Base-by-base conservation (phyloP, 805 yeast genomes). In the Naumovozyma baii region DNA sequence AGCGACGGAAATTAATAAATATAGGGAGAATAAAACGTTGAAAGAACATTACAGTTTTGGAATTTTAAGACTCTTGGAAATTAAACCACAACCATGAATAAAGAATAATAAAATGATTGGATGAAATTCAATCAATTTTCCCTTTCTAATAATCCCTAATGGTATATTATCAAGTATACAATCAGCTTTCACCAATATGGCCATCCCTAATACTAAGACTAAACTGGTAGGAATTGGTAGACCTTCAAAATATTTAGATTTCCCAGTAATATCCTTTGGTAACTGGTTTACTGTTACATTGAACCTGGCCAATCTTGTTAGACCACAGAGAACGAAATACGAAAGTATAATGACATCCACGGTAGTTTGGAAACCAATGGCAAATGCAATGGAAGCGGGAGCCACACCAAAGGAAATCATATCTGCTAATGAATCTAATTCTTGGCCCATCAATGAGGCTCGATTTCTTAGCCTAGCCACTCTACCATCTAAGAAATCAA, bases 401-500 rank as follows among this genome's bases (percentile, higher is more conserved):
- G 94, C 86, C 33, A 88, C 94, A 43, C 96, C 94, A 59, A 88
- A 88, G 13, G 94, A 83, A 31, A 88, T 74, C 53, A 88, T 74
- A 63, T 88, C 97, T 14, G 96, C 96, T 51, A 88, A 72, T 2
- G 96, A 86, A 59, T 88, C 96, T 53, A 88, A 74, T 63, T 88
- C 97, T 62, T 90, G 96, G 44, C 97, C 97, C 81, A 88, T 83
- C 38, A 90, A 70, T 10, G 90, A 80, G 3, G 92, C 74, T 65
- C 86, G 84, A 60, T 85, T 80, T 64, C 95, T 75, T 66, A 88
- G 73, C 55, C 97, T 74, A 3, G 97, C 96, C 13, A 88, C 96
- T 52, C 94, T 77, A 19, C 97, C 97, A 59, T 88, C 97, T 60
- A 88, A 83, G 59, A 88, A 85, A 61, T 88, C 97, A 61, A 88